These are phyloP conservation scores for Diplodia corticola DNA, from an alignment of 2,329 filamentous ascomycete genomes.

Conservation along the genomic window DNA sequence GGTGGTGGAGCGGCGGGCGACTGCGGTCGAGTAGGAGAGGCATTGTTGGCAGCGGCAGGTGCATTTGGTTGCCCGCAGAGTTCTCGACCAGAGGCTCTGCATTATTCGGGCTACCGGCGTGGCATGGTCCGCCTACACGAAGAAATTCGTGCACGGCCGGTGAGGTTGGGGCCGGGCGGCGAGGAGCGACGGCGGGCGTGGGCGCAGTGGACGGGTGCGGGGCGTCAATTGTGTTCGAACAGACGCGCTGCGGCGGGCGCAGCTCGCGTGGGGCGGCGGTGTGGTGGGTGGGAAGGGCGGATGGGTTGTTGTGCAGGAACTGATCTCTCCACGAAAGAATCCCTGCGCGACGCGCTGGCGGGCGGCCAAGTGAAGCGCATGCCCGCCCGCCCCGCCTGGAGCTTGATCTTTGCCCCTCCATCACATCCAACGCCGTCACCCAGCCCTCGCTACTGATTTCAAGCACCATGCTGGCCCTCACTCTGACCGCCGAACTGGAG, in stretches of 20 bases:
- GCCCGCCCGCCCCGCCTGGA: conserved; percentile 5
- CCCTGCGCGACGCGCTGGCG: background rate
- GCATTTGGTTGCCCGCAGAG: conserved; percentile 57
- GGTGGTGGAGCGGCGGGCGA: conserved; percentile 53
- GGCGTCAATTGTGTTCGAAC: background rate
- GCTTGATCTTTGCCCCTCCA: conserved; percentile 5
- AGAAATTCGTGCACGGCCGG: background rate
- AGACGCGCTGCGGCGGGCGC: background rate
- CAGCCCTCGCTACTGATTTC: background rate
- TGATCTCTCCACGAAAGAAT: conserved; percentile 9
- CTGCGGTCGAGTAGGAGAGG: conserved; percentile 50
- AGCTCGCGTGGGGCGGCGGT: background rate
- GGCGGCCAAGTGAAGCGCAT: background rate
- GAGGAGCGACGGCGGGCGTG: background rate
- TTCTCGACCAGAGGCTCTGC: conserved; percentile 68
- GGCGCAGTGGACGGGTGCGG: background rate
- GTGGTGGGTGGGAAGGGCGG: background rate
- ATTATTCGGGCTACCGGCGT: conserved; percentile 48
- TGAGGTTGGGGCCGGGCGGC: background rate
- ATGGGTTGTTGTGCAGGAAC: background rate
- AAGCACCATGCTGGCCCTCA: conserved; percentile 39
- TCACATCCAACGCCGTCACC: background rate
- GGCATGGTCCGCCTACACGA: conserved; percentile 5
- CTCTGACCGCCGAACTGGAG: conserved; percentile 41
- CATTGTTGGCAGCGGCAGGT: conserved; percentile 66